A percentile compares a stretch with the other conserved stretches of the same genome.
phyloP scores from a whole-genome alignment of 108 stramenopile species.

The Fistulifera pelliculosa region DNA sequence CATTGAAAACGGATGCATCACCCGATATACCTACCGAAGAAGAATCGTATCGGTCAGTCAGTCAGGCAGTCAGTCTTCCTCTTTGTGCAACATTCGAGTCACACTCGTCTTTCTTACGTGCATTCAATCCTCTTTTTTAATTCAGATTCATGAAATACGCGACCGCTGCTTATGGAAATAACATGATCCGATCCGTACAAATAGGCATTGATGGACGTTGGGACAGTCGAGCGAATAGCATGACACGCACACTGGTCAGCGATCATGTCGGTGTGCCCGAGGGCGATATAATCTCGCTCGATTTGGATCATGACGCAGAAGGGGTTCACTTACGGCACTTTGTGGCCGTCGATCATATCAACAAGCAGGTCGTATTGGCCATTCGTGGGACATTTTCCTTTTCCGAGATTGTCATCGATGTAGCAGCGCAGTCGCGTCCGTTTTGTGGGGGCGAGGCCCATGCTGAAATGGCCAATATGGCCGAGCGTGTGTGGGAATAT shows the following conservation, averaged over 20 bases:
- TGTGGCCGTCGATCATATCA: slow-evolving; percentile 28
- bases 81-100: neutral
- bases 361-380: slow-evolving; percentile 26
- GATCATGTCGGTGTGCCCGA: slow-evolving; percentile 29
- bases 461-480: slow-evolving; percentile 35
- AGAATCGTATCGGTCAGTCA: neutral
- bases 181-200: slow-evolving; percentile 35
- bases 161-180: slow-evolving; percentile 34
- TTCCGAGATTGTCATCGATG: slow-evolving; percentile 28
- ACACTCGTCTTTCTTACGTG: slow-evolving; percentile 4
- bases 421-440: slow-evolving; percentile 18
- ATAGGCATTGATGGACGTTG: slow-evolving; percentile 17
- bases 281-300: slow-evolving; percentile 27
- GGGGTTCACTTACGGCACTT: slow-evolving; percentile 21
- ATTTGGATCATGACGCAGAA: slow-evolving; percentile 18
- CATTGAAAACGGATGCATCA: slow-evolving; percentile 4
- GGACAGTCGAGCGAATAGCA: neutral
- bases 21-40: slow-evolving; percentile 2
- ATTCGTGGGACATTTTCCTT: slow-evolving; percentile 45
- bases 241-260: neutral
- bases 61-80: too few species aligned
- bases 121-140: neutral
- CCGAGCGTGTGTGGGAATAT: slow-evolving; percentile 22
- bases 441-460: slow-evolving; percentile 42
- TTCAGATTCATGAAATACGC: slow-evolving; percentile 29